Evolutionary conservation across 2,329 filamentous ascomycete genomes (phyloP).

Genomic region (Fusarium sp.): DNA sequence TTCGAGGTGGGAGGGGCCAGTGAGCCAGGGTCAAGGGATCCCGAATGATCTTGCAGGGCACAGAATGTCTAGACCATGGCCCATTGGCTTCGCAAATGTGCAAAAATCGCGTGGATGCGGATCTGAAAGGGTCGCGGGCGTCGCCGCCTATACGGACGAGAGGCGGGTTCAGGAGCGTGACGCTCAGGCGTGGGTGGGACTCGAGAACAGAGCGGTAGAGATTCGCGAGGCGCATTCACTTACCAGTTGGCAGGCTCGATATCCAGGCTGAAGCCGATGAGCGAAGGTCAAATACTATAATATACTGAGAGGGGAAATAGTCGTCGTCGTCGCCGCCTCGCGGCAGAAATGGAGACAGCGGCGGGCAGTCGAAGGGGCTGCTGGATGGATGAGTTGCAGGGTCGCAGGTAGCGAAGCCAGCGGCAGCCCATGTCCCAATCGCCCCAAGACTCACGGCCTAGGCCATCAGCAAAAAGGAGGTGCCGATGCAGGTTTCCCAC

Average conservation of each 20-base stretch:
- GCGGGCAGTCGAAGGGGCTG: conserved; percentile 42
- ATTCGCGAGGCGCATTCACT: conserved; percentile 31
- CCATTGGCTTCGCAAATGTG: conserved; percentile 18
- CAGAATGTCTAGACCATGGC: conserved; percentile 14
- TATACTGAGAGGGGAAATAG: conserved; percentile 7
- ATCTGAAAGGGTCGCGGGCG: conserved; percentile 1
- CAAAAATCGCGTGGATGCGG: conserved; percentile 2
- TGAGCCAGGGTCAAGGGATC: conserved; percentile 29
- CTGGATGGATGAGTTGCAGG: conserved; percentile 47
- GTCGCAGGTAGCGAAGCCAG: conserved; percentile 53
- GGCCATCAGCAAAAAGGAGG: conserved; percentile 52
- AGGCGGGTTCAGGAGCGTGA: conserved; percentile 22
- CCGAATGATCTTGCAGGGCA: conserved; percentile 18
- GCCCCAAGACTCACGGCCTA: conserved; percentile 53
- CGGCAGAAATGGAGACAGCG: conserved; percentile 35
- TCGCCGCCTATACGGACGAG: conserved; percentile 2
- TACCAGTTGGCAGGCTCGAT: conserved; percentile 39
- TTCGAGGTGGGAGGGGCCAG: conserved; percentile 24
- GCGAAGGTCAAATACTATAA: conserved; percentile 21
- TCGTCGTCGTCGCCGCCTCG: conserved; percentile 34
- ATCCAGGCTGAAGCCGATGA: conserved; percentile 28
- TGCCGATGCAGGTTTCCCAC: conserved; percentile 21
- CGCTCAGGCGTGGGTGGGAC: conserved; percentile 17
- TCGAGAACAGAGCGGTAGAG: conserved; percentile 8
- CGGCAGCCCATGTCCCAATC: conserved; percentile 59